Base-by-base conservation (phyloP, 306 rosid species). In the Vigna hirtella region DNA sequence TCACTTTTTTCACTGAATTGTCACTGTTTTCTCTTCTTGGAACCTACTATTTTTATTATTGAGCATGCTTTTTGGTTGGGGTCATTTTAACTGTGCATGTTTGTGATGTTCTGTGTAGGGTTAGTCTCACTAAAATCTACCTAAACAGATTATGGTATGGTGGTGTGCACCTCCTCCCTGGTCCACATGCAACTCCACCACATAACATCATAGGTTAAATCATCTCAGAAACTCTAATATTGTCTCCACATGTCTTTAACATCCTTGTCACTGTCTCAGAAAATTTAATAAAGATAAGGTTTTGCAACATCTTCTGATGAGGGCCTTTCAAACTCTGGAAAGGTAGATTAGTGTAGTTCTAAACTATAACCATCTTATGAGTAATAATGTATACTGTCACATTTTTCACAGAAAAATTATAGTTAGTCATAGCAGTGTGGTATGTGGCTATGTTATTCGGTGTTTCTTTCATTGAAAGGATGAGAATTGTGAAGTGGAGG, bases 191-290 rank as follows among this genome's bases (percentile, higher is more conserved):
- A 36, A 9, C 53, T 13, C 68, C 47, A 42, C 42, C 61, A 52
- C n/a, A 16, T 5, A 51, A 50, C 73, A 76, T 51, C 13, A 3
- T 24, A 55, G 42, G 70, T 58, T 59, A 74, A 74, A 74, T 81
- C 66, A 68, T 20, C 57, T 49, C 26, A 58, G 1, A 17, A 49
- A 58, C 4, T 57, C 66, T 79, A 74, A 36, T 75, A 53, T 5
- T 74, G 81, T 81, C 81, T 69, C 77, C 6, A 59, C 36, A 38
- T 42, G 70, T 77, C 47, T 61, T 7, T 42, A 69, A 58, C 55
- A 61, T 81, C 62, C 13, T 26, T 28, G 65, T 61, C 66, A 18
- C 28, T 74, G 73, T 40, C 38, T 38, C 43, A 32, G 42, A 36
- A 63, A 55, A 28, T n/a, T 38, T 30, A 38, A 6, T 40, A 42